A percentile compares a stretch with the other conserved stretches of the same genome.
Conservation (phyloP, 2,329 filamentous ascomycete species). For the Pezicula neosporulosa region DNA sequence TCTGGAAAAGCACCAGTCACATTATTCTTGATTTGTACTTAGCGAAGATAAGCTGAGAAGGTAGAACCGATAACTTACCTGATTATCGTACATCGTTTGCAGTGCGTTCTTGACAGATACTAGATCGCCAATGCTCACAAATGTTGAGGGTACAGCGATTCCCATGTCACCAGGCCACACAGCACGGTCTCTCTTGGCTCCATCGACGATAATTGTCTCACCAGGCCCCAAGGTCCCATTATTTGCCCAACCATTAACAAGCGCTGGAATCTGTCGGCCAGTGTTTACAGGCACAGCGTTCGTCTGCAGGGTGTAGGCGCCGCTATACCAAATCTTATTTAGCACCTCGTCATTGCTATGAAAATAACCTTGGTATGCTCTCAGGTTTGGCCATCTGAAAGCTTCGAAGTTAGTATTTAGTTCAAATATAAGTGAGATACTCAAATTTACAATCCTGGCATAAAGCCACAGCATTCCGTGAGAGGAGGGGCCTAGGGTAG, state of each 20-base stretch:
- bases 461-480: too few relatives aligned
- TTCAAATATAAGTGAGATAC: too few relatives aligned
- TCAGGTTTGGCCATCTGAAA: conserved; percentile 30
- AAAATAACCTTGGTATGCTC: conserved; percentile 49
- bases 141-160: conserved; percentile 46
- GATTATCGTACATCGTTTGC: conserved; percentile 36
- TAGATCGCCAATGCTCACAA: conserved; percentile 44
- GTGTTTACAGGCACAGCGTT: conserved; percentile 20
- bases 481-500: too few relatives aligned
- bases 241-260: conserved; percentile 31
- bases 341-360: conserved; percentile 42
- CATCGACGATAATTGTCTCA: conserved; percentile 36
- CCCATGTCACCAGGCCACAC: conserved; percentile 58
- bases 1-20: conserved; percentile 18
- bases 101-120: conserved; percentile 44
- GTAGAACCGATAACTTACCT: conserved; percentile 11
- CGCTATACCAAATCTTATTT: conserved; percentile 47
- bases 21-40: conserved; percentile 12
- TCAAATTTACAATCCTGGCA: too few relatives aligned
- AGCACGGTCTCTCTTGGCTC: conserved; percentile 50
- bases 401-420: too few relatives aligned
- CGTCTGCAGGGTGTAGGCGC: conserved; percentile 35
- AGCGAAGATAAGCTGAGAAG: neutral
- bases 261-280: conserved; percentile 20
- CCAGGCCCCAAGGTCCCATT: conserved; percentile 29